These are phyloP conservation scores for Colletotrichum eremochloae DNA, from an alignment of 2,329 filamentous ascomycete genomes.

Conservation along the genomic window DNA sequence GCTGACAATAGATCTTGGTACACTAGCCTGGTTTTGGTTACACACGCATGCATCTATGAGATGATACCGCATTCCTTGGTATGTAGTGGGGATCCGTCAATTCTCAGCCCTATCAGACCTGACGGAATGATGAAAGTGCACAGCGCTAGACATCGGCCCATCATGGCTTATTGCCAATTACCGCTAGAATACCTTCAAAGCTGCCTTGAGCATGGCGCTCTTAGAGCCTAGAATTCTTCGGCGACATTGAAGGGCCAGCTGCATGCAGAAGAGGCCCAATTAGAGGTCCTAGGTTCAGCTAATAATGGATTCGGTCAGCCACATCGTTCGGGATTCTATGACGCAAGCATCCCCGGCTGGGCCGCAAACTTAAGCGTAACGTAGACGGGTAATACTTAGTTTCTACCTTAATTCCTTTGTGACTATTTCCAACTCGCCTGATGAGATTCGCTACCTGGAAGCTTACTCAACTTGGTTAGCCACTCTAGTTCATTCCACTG, in stretches of 20 bases:
- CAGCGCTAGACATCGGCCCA: not conserved
- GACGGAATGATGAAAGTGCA: not conserved
- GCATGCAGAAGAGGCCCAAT: not conserved
- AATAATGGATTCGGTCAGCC: not conserved
- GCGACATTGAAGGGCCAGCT: no score
- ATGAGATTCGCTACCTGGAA: not conserved
- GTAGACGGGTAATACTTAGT: not conserved
- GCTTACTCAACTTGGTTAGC: not conserved
- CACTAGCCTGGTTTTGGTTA: not conserved
- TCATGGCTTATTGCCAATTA: not conserved
- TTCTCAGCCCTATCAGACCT: not conserved
- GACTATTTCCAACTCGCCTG: not conserved
- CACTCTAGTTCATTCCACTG: conserved; percentile 4
- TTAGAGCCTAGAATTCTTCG: not conserved
- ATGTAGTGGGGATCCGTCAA: no score
- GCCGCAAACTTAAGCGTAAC: no score
- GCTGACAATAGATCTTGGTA: not conserved
- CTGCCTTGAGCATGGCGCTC: conserved; percentile 3
- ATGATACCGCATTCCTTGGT: not conserved
- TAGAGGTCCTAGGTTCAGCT: not conserved
- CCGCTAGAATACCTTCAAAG: not conserved
- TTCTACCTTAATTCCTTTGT: not conserved
- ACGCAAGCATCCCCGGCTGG: conserved; percentile 3
- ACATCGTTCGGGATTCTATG: not conserved
- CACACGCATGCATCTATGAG: not conserved